A percentile compares a stretch with the other conserved stretches of the same genome.
Conservation (phyloP, 1,284 basidiomycete genomes). For the Agroathelia rolfsii region DNA sequence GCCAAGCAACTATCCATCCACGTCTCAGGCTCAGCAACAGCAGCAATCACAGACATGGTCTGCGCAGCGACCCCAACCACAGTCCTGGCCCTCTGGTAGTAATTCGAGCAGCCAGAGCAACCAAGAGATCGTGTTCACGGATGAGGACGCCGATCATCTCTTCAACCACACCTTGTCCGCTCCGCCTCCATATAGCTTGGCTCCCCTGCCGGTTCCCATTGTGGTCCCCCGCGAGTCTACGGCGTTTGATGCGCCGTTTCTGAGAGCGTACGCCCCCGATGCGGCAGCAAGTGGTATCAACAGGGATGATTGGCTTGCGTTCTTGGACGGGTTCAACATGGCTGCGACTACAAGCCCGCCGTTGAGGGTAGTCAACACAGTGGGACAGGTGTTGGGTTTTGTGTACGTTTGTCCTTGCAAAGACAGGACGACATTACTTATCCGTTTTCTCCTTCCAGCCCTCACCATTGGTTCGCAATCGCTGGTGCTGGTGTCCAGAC, state of each 20-base stretch:
- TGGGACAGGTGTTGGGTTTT: constrained; percentile 12
- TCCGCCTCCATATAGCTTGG: not conserved
- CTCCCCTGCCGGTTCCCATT: constrained; percentile 10
- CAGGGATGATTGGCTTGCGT: constrained; percentile 1
- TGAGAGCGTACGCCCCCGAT: not conserved
- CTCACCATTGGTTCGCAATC: constrained; percentile 10
- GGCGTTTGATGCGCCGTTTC: constrained; percentile 1
- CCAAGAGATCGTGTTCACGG: too few species aligned
- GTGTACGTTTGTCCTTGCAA: constrained; percentile 12
- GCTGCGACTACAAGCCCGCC: constrained; percentile 12
- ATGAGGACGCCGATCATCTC: too few species aligned
- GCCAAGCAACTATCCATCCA: too few species aligned
- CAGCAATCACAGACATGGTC: too few species aligned
- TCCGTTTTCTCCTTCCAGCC: constrained; percentile 5
- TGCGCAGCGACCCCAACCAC: too few species aligned
- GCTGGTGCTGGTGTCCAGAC: constrained; percentile 10
- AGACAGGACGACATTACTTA: not conserved
- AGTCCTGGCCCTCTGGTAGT: too few species aligned
- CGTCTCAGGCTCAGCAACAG: too few species aligned
- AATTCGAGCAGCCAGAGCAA: too few species aligned
- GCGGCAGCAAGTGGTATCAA: not conserved
- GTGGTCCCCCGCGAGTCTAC: constrained; percentile 14
- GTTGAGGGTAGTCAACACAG: constrained; percentile 11
- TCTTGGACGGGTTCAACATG: constrained; percentile 9
- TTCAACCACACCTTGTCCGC: constrained; percentile 4